Evolutionary conservation across 495 filamentous ascomycete genomes (phyloP).

Genomic region (Annulohypoxylon nitens): DNA sequence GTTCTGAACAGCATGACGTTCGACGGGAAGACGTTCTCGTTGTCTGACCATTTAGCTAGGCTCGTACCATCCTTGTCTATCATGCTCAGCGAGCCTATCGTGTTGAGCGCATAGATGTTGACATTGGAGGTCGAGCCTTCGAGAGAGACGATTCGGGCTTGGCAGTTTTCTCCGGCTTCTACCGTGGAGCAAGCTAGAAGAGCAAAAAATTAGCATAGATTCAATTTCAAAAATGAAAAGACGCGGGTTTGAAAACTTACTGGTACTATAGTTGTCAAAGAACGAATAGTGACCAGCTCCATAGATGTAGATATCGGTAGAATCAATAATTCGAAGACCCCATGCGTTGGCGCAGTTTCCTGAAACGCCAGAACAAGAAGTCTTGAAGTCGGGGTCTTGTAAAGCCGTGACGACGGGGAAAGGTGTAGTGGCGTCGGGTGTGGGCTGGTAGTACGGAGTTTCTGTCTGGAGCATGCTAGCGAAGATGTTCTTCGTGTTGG

Average conservation of each 20-base stretch:
- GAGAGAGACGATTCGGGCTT: slow-evolving; percentile 65
- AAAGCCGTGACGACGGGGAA: slow-evolving; percentile 63
- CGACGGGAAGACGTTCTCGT: slow-evolving; percentile 61
- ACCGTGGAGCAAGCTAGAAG: slow-evolving; percentile 57
- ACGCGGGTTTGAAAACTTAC: slow-evolving; percentile 25
- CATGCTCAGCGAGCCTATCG: slow-evolving; percentile 64
- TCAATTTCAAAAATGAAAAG: background rate
- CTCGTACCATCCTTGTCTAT: slow-evolving; percentile 55
- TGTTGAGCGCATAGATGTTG: slow-evolving; percentile 68
- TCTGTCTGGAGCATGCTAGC: slow-evolving; percentile 87
- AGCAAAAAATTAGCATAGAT: background rate
- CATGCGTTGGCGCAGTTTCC: slow-evolving; percentile 71
- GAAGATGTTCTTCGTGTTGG: slow-evolving; percentile 75
- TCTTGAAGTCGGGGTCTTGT: slow-evolving; percentile 70
- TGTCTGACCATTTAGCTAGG: slow-evolving; percentile 59
- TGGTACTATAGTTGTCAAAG: slow-evolving; percentile 71
- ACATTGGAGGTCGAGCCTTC: slow-evolving; percentile 62
- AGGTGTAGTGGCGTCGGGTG: slow-evolving; percentile 70
- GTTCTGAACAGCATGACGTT: slow-evolving; percentile 60
- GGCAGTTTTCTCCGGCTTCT: slow-evolving; percentile 64
- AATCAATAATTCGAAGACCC: slow-evolving; percentile 74
- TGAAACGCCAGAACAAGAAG: slow-evolving; percentile 58
- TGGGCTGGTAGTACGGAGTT: slow-evolving; percentile 79
- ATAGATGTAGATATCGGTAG: slow-evolving; percentile 71
- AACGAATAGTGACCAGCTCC: slow-evolving; percentile 82